These are phyloP conservation scores for Laburnicola sp. DNA, from an alignment of 2,329 filamentous ascomycete species.

Conservation along the genomic window DNA sequence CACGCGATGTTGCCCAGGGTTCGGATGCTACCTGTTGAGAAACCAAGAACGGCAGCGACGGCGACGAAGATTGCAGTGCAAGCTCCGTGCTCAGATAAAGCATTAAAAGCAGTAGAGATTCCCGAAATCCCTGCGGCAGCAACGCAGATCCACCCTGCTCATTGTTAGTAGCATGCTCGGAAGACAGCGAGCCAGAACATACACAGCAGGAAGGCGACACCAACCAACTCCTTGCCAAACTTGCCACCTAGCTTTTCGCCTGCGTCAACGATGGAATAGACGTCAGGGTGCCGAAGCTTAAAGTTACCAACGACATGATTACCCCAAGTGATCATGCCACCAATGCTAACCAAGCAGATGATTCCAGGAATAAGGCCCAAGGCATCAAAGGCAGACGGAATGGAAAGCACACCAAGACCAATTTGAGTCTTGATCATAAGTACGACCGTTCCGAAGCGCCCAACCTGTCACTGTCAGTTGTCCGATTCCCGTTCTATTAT, in stretches of 20 bases:
- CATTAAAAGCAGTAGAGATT: conserved; percentile 63
- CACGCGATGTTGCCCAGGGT: conserved; percentile 65
- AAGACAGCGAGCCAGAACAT: conserved; percentile 48
- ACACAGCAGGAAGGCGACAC: conserved; percentile 62
- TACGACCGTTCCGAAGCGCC: conserved; percentile 10
- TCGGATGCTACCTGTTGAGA: conserved; percentile 53
- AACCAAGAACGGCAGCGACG: conserved; percentile 57
- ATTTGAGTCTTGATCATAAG: conserved; percentile 18
- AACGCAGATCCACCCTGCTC: conserved; percentile 26
- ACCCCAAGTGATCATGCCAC: conserved; percentile 55
- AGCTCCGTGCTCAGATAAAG: conserved; percentile 60
- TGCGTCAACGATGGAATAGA: conserved; percentile 62
- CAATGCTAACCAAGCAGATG: conserved; percentile 54
- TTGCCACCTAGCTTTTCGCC: conserved; percentile 58
- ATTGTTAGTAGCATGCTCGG: no score
- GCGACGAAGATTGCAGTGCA: conserved; percentile 65
- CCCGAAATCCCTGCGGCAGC: conserved; percentile 63
- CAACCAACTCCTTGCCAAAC: conserved; percentile 57
- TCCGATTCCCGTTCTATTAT: background rate
- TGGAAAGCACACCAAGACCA: conserved; percentile 50
- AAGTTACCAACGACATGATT: conserved; percentile 57
- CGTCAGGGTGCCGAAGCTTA: conserved; percentile 54
- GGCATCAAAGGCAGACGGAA: conserved; percentile 54
- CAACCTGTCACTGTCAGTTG: conserved; percentile 6
- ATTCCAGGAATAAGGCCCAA: conserved; percentile 54